These are phyloP conservation scores for Picea sitchensis DNA, from an alignment of 75 land plant genomes.

Conservation along the genomic window DNA sequence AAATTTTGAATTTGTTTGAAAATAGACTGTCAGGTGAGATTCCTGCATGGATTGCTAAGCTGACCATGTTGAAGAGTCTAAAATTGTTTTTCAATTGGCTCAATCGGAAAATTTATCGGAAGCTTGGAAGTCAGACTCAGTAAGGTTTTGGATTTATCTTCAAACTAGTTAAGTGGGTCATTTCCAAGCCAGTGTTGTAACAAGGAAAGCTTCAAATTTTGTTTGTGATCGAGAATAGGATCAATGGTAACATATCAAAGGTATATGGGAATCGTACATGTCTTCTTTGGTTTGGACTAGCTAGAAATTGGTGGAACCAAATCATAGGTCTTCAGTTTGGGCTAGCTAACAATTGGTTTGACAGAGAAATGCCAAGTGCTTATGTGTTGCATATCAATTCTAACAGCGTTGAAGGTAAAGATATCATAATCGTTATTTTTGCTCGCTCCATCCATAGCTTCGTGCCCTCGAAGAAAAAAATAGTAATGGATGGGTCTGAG, in stretches of 20 bases:
- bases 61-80: constrained; percentile 4
- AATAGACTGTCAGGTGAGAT: constrained; percentile 24
- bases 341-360: too few relatives aligned
- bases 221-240: neutral
- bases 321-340: too few relatives aligned
- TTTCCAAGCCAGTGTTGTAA: constrained; percentile 28
- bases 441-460: neutral
- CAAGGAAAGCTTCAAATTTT: constrained; percentile 19
- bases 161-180: constrained; percentile 19
- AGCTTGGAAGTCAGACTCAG: constrained; percentile 12
- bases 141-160: constrained; percentile 26
- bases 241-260: too few relatives aligned
- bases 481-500: too few relatives aligned
- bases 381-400: too few relatives aligned
- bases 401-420: too few relatives aligned
- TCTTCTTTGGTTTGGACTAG: constrained; percentile 20
- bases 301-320: neutral
- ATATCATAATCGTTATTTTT: too few relatives aligned
- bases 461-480: too few relatives aligned
- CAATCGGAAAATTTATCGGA: constrained; percentile 18
- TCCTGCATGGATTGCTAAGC: constrained; percentile 14
- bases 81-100: constrained; percentile 15
- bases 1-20: constrained; percentile 11
- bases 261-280: constrained; percentile 10
- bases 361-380: too few relatives aligned